Percentiles rank a stretch among this genome's conserved stretches.
phyloP scores from a whole-genome alignment of 2,329 filamentous ascomycete species.

The Hymenoscyphus fructigenus region DNA sequence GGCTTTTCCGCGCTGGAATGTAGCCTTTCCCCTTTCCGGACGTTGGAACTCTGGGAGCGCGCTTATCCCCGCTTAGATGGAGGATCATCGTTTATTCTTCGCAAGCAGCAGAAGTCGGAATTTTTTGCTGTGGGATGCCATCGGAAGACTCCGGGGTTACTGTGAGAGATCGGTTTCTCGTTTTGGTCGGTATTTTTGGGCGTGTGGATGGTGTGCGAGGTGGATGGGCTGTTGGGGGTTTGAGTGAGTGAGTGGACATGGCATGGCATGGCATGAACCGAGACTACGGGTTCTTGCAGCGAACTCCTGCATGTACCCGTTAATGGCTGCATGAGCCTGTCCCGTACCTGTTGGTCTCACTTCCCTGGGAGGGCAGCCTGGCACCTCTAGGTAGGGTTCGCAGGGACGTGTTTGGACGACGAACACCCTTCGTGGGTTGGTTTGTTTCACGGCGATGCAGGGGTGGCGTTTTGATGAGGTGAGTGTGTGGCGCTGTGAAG shows the following conservation, averaged over 20 bases:
- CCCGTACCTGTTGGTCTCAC: slow-evolving; percentile 3
- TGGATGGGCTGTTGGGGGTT: neutral
- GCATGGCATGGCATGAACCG: slow-evolving; percentile 3
- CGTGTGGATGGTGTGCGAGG: neutral
- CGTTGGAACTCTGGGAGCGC: neutral
- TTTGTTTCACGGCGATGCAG: neutral
- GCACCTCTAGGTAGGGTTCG: neutral
- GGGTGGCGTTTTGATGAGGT: neutral
- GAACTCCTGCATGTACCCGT: slow-evolving; percentile 3
- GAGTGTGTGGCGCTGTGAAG: neutral
- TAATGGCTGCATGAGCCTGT: neutral
- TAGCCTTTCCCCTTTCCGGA: slow-evolving; percentile 8
- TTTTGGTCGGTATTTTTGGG: neutral
- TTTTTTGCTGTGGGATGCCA: neutral
- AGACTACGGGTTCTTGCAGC: slow-evolving; percentile 1
- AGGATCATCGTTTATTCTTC: neutral
- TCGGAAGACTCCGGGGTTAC: neutral
- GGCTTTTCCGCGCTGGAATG: slow-evolving; percentile 5
- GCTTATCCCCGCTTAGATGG: slow-evolving; percentile 8
- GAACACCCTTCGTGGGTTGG: neutral
- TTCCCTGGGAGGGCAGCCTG: neutral
- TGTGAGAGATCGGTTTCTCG: neutral
- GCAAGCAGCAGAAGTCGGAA: neutral
- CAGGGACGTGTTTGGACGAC: neutral
- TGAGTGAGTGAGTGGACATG: neutral